A percentile compares a stretch with the other conserved stretches of the same genome.
Evolutionary conservation across 768 basidiomycete species (phyloP).

Genomic region (Phanerochaete carnosa): DNA sequence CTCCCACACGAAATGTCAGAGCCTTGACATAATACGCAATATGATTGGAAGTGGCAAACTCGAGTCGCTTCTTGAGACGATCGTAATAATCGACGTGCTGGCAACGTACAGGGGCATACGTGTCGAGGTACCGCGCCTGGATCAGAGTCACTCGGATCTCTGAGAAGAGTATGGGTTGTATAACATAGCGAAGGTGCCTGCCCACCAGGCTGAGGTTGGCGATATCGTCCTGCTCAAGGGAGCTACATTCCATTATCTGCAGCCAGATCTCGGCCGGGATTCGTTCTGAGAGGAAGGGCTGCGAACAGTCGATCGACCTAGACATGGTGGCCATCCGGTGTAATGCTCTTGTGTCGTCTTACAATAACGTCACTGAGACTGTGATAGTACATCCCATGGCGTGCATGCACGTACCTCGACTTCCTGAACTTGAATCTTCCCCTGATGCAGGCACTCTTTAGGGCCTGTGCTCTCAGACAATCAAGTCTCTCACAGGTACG

Average conservation of each 20-base stretch:
- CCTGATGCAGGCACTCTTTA: too few relatives aligned
- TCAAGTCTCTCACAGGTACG: not conserved
- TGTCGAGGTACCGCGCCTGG: not conserved
- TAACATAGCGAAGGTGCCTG: slow-evolving; percentile 9
- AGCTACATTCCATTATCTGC: slow-evolving; percentile 5
- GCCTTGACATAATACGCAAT: slow-evolving; percentile 4
- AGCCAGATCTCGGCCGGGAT: slow-evolving; percentile 10
- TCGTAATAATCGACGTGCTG: not conserved
- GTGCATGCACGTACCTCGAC: too few relatives aligned
- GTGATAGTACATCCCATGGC: too few relatives aligned
- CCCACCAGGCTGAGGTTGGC: slow-evolving; percentile 3
- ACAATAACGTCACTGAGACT: too few relatives aligned
- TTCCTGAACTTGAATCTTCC: too few relatives aligned
- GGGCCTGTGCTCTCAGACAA: too few relatives aligned
- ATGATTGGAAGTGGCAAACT: slow-evolving; percentile 2
- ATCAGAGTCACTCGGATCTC: not conserved
- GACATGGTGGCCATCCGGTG: not conserved
- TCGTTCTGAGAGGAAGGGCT: not conserved
- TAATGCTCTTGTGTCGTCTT: not conserved
- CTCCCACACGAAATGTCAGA: not conserved
- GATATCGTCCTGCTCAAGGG: slow-evolving; percentile 1
- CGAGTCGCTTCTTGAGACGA: slow-evolving; percentile 4
- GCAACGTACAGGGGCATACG: not conserved
- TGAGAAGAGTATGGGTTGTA: slow-evolving; percentile 9
- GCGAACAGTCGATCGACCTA: not conserved